A percentile compares a stretch with the other conserved stretches of the same genome.
Conservation (phyloP, 1,284 basidiomycete genomes). For the Singerocomus inundabilis region DNA sequence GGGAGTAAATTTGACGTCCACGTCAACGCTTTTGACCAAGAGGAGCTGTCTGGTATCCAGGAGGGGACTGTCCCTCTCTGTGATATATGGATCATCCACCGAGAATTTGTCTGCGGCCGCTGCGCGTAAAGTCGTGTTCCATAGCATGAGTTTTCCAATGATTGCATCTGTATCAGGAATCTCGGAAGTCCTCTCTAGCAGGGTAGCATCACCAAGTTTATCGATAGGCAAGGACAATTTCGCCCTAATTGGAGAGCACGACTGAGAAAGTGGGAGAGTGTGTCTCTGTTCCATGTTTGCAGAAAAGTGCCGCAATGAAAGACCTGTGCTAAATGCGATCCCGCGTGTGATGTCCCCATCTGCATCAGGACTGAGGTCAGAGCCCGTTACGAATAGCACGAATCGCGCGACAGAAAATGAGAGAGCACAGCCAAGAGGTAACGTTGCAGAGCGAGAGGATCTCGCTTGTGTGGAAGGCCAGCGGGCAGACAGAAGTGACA, state of each 20-base stretch:
- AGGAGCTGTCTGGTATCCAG: constrained; percentile 50
- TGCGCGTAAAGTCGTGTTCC: constrained; percentile 51
- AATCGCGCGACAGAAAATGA: constrained; percentile 65
- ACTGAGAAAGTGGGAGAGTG: constrained; percentile 40
- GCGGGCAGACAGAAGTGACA: constrained; percentile 24
- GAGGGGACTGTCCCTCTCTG: constrained; percentile 46
- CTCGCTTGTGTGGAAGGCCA: constrained; percentile 26
- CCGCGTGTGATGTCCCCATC: constrained; percentile 69
- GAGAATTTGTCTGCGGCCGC: constrained; percentile 63
- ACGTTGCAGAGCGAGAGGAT: constrained; percentile 28
- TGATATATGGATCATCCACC: constrained; percentile 59
- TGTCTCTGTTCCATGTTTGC: constrained; percentile 48
- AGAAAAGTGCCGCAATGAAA: constrained; percentile 62
- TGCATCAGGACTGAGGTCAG: constrained; percentile 74
- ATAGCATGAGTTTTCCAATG: constrained; percentile 44
- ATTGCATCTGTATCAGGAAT: constrained; percentile 36
- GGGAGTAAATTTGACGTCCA: constrained; percentile 39
- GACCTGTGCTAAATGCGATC: constrained; percentile 58
- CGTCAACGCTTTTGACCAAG: constrained; percentile 39
- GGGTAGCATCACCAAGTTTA: constrained; percentile 54
- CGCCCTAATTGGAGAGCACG: constrained; percentile 46
- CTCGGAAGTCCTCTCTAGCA: constrained; percentile 43
- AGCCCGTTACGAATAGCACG: constrained; percentile 68
- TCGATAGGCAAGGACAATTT: constrained; percentile 60
- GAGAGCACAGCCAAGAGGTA: constrained; percentile 56